phyloP scores from a whole-genome alignment of 495 filamentous ascomycete genomes.

The Penicillium paxilli region DNA sequence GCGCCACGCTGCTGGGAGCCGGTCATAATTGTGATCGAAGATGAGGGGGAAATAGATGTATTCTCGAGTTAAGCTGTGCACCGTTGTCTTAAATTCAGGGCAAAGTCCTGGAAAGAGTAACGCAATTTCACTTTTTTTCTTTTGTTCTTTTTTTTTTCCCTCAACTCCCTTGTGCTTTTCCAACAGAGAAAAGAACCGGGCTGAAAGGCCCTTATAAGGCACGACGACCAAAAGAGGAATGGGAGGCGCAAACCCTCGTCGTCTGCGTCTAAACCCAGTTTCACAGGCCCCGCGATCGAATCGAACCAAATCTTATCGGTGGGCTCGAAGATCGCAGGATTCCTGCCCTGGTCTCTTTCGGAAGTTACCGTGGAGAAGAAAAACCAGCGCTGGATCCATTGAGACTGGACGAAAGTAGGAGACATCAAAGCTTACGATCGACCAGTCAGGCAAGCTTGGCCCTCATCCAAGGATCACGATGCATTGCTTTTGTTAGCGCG shows the following conservation, averaged over 20 bases:
- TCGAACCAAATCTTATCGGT: slow-evolving; percentile 1
- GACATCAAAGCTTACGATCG: not conserved
- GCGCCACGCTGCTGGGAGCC: slow-evolving; percentile 6
- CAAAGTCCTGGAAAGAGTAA: not conserved
- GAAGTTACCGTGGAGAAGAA: not conserved
- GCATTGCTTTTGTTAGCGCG: not conserved
- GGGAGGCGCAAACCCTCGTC: not conserved
- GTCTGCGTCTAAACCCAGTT: slow-evolving; percentile 1
- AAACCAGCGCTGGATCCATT: not conserved
- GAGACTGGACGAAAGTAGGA: not conserved
- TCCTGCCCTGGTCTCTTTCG: not conserved
- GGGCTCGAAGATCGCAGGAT: not conserved
- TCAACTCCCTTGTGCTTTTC: not conserved
- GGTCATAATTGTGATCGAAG: slow-evolving; percentile 9
- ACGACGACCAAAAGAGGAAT: not conserved
- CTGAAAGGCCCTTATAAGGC: slow-evolving; percentile 3
- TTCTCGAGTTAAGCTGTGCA: not conserved
- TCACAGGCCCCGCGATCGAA: slow-evolving; percentile 2
- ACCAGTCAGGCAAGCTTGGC: not conserved
- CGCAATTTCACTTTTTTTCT: not conserved
- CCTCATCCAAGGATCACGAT: not conserved
- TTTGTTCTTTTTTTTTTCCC: not conserved
- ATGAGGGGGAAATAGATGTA: not conserved
- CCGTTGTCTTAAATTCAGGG: not conserved
- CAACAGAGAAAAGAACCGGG: not conserved